A percentile compares a stretch with the other conserved stretches of the same genome.
Evolutionary conservation across 164 flowering plant species (phyloP).

Genomic region (Sextonia rubra): DNA sequence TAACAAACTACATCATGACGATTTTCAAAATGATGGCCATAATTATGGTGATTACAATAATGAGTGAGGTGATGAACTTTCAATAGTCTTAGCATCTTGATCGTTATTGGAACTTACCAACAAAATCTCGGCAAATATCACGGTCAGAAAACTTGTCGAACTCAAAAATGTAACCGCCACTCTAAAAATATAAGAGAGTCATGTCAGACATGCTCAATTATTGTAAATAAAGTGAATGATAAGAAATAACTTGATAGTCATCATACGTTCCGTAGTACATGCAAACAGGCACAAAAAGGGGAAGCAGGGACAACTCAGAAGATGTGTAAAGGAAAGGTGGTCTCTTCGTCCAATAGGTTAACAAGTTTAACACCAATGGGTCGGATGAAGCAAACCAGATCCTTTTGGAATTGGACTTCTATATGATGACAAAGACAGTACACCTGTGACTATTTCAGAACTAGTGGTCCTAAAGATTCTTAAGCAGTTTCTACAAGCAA

Average conservation of each 20-base stretch:
- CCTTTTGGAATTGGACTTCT: too few relatives aligned
- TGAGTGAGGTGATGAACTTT: background rate
- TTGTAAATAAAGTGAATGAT: background rate
- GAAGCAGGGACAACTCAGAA: background rate
- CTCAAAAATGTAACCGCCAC: slow-evolving; percentile 72
- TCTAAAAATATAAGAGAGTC: slow-evolving; percentile 31
- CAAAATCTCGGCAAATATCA: slow-evolving; percentile 78
- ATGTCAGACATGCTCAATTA: slow-evolving; percentile 1
- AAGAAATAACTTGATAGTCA: background rate
- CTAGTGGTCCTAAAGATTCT: too few relatives aligned
- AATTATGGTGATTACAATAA: too few relatives aligned
- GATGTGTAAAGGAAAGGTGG: background rate
- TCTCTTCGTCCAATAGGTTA: background rate
- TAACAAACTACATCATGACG: background rate
- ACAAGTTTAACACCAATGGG: too few relatives aligned
- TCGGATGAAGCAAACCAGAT: too few relatives aligned
- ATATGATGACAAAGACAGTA: too few relatives aligned
- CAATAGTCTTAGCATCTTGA: background rate
- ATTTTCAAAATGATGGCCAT: background rate
- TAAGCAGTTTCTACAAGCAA: too few relatives aligned
- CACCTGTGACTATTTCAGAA: too few relatives aligned
- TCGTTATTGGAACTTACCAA: slow-evolving; percentile 42
- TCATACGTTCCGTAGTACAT: too few relatives aligned
- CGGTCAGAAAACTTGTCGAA: slow-evolving; percentile 72
- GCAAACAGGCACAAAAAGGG: background rate